Base-by-base conservation (phyloP, 371 early-diverging fungal species). In the Mortierella sp. region DNA sequence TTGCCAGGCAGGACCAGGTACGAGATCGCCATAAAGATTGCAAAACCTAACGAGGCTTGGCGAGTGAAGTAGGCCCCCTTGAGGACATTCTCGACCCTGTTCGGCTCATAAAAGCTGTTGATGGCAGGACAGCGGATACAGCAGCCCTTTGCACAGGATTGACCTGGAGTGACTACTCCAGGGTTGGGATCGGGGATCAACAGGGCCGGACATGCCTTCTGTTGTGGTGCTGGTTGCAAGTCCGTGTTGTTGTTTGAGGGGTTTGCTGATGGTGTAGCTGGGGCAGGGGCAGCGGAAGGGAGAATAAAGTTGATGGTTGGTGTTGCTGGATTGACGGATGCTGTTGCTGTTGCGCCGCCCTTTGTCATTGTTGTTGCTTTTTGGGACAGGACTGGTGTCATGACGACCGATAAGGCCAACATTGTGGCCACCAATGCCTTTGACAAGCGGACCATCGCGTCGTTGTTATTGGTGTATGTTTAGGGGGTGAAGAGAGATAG, bases 1-100 rank as follows among this genome's bases (percentile, higher is more conserved):
- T 87, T 86, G 40, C 87, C 87, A 1, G 88, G 88, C 11, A 89
- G 74, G 40, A 85, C 77, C 50, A 87, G 39, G 68, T 88, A 89
- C n/a, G 87, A 87, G 37, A 89, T 34, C 0, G 85, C 79, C 74
- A 89, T 85, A 64, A 80, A 89, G 48, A 84, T 53, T 8, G 77
- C 34, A 31, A 84, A 76, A 14, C 74, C 73, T 39, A 86, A 58
- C 11, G 89, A 85, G 31, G 85, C 67, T 24, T 80, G 77, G 31
- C 86, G 80, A 14, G 76, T 79, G 53, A 80, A 55, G 26, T 82
- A 82, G 11, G 83, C 71, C 0, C 70, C 72, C 16, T 58, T 47
- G 34, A 82, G 63, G 16, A 82, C 73, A 31, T 73, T 55, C 3
- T 78, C 48, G 22, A 82, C 63, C 63, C 63, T 55, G 52, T 78